These are phyloP conservation scores for Allium cepa DNA, from an alignment of 106 monocot species.

Conservation along the genomic window DNA sequence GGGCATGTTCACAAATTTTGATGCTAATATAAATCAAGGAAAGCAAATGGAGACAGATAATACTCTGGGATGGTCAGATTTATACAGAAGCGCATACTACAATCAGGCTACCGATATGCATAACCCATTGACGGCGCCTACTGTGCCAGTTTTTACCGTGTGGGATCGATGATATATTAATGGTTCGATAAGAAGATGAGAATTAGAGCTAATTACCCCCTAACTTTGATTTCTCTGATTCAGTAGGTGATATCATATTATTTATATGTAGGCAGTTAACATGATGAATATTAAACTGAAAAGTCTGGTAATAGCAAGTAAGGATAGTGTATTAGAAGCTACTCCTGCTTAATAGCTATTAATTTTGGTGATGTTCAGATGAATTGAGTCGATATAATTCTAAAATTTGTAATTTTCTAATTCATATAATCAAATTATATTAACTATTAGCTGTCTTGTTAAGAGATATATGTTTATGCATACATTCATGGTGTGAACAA, in stretches of 20 bases:
- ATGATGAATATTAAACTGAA: background rate
- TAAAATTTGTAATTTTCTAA: background rate
- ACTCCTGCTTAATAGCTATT: slow-evolving; percentile 4
- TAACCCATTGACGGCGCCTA: slow-evolving; percentile 15
- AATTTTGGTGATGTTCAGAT: slow-evolving; percentile 12
- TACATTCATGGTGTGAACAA: background rate
- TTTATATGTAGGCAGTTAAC: background rate
- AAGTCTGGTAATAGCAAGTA: slow-evolving; percentile 12
- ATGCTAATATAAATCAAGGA: slow-evolving; percentile 2
- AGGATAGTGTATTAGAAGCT: background rate
- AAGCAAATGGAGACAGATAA: background rate
- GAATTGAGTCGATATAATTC: slow-evolving; percentile 5
- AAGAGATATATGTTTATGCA: background rate
- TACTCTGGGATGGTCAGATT: slow-evolving; percentile 24
- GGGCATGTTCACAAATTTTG: slow-evolving; percentile 7
- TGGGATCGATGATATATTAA: slow-evolving; percentile 35
- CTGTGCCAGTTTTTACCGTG: slow-evolving; percentile 35
- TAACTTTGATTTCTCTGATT: background rate
- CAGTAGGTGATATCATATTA: background rate
- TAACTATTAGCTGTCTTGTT: background rate
- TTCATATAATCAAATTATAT: background rate
- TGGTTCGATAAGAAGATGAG: background rate
- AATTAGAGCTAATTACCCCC: background rate
- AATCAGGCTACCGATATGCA: slow-evolving; percentile 5
- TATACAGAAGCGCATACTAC: slow-evolving; percentile 39